phyloP scores from a whole-genome alignment of 768 basidiomycete species.

The Lactarius indigo region DNA sequence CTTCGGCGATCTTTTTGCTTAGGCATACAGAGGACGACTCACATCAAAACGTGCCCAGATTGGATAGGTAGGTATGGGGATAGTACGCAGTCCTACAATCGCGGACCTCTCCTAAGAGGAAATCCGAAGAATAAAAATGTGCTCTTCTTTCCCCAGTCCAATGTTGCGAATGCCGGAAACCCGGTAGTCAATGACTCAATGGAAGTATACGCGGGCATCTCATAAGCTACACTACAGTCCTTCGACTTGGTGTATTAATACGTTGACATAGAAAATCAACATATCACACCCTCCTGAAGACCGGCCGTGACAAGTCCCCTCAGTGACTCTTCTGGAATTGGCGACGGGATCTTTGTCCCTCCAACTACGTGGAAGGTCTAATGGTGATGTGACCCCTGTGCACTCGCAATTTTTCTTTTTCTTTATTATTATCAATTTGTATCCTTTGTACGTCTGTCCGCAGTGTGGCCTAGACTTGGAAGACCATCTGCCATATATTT shows the following conservation, averaged over 20 bases:
- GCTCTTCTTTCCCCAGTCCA: background rate
- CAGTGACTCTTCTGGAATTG: background rate
- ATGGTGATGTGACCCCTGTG: background rate
- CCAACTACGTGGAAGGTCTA: background rate
- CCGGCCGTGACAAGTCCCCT: background rate
- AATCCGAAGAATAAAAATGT: background rate
- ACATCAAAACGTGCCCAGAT: background rate
- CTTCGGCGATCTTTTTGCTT: background rate
- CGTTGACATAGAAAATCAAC: background rate
- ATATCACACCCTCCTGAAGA: background rate
- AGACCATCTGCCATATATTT: background rate
- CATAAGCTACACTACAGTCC: background rate
- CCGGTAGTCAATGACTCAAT: background rate
- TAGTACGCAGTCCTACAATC: background rate
- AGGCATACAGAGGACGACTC: background rate
- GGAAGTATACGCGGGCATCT: background rate
- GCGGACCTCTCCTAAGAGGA: background rate
- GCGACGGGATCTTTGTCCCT: background rate
- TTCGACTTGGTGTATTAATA: background rate
- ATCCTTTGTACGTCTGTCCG: background rate
- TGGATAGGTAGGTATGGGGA: background rate
- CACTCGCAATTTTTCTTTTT: background rate
- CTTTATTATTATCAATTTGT: too few species aligned
- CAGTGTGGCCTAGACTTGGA: background rate
- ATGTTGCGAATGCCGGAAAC: background rate